These are phyloP conservation scores for Solanum pennellii DNA, from an alignment of 257 asterid genomes.

Conservation along the genomic window DNA sequence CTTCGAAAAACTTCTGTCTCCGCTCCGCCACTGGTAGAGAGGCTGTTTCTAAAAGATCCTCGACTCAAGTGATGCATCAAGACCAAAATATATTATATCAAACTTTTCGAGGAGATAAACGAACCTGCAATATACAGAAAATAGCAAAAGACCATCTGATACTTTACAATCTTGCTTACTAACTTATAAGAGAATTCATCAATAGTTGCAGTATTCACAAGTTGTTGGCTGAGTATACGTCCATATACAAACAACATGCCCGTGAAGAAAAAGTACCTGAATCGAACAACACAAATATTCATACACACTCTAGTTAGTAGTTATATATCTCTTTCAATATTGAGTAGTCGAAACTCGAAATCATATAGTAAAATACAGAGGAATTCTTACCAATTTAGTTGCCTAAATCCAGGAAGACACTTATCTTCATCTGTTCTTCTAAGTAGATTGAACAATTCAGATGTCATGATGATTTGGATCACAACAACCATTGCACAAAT, in stretches of 20 bases:
- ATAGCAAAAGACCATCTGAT: constrained; percentile 86
- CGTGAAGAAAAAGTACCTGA: constrained; percentile 85
- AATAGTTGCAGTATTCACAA: constrained; percentile 60
- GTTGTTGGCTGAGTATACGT: constrained; percentile 77
- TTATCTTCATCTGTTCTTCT: constrained; percentile 74
- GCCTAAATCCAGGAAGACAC: constrained; percentile 93
- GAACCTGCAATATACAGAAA: constrained; percentile 73
- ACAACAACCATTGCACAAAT: constrained; percentile 90
- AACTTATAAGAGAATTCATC: constrained; percentile 61
- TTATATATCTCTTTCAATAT: background rate
- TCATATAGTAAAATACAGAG: background rate
- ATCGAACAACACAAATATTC: background rate
- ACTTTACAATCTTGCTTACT: constrained; percentile 59
- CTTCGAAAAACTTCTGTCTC: too few relatives aligned
- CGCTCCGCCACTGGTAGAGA: background rate
- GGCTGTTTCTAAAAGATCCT: background rate
- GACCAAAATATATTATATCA: background rate
- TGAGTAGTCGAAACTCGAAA: background rate
- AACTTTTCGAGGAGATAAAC: constrained; percentile 1
- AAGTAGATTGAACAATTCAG: constrained; percentile 75
- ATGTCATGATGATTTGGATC: constrained; percentile 90
- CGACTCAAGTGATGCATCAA: background rate
- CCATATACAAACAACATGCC: constrained; percentile 83
- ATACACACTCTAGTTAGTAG: background rate
- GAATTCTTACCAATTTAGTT: constrained; percentile 61